Evolutionary conservation across 1,139 yeast genomes (phyloP), one percentile per base, ranked within the genome.

Genomic region (Scheffersomyces titani): DNA sequence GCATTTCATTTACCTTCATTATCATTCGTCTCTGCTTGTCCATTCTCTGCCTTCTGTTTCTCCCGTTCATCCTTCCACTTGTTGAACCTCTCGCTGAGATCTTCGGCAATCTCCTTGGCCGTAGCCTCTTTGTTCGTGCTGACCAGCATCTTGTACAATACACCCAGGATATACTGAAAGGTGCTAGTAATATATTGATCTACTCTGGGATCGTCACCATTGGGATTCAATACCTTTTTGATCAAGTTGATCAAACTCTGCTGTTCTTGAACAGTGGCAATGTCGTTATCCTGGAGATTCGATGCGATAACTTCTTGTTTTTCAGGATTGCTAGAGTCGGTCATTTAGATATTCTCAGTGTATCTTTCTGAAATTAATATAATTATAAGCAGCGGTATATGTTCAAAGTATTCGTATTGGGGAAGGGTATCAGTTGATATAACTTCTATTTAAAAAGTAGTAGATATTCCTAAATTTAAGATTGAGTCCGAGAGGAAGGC

Each of bases 91-190:
- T 55, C 56, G 40, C 68, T 68, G 59, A 78, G 69, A 60, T 78
- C 82, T 6, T 74, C 68, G 3, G 81, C 80, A 44, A 79, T 74
- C 51, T 76, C 80, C 51, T 73, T 63, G 5, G 80, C 73, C 0
- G 81, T 70, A 24, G 68, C 70, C 22, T 78, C 77, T 51, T 66
- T 71, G 57, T 78, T 75, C 19, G 66, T 64, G 9, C 77, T 61
- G 0, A 67, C 64, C 22, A 71, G 63, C 77, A 78, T 72, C 56
- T 73, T 73, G 52, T 68, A 55, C 57, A 73, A 62, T 13, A 70
- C 70, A 1, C 61, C 60, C 59, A 65, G 68, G 36, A 78, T 65
- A 59, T 77, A 78, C 46, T 64, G 61, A 57, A 73, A 69, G 3
- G 78, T 65, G 48, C 64, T 64, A 52, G 70, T 67, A 53, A 78